Conservation (phyloP, 371 early-diverging fungal genomes). For the Chytridiales sp. region DNA sequence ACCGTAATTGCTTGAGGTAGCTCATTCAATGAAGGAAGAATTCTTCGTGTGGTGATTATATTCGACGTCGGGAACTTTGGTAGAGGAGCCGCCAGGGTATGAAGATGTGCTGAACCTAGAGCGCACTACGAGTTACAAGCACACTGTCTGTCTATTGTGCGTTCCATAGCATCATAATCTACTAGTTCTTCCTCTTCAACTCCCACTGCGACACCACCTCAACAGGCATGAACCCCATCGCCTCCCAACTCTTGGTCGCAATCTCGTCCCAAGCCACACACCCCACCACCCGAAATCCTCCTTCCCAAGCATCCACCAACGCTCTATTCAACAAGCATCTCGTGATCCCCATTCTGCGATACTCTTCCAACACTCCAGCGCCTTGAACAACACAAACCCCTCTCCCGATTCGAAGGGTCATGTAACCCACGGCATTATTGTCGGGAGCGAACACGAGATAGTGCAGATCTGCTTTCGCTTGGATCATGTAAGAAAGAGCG, state of each 20-base stretch:
- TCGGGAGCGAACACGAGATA: neutral
- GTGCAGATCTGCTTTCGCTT: neutral
- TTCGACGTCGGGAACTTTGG: too few relatives aligned
- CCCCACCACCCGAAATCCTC: neutral
- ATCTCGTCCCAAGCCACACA: neutral
- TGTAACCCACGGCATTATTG: constrained; percentile 2
- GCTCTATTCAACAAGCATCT: neutral
- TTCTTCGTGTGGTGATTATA: too few relatives aligned
- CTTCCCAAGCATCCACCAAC: neutral
- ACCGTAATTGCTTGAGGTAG: too few relatives aligned
- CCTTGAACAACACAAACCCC: constrained; percentile 8
- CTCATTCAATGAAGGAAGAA: too few relatives aligned
- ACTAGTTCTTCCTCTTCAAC: too few relatives aligned
- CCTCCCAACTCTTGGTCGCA: constrained; percentile 4
- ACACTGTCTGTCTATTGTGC: too few relatives aligned
- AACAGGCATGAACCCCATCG: constrained; percentile 6
- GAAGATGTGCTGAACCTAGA: too few relatives aligned
- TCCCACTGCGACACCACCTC: too few relatives aligned
- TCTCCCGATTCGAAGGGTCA: constrained; percentile 3
- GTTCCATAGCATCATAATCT: too few relatives aligned
- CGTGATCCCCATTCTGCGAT: constrained; percentile 12
- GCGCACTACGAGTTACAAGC: too few relatives aligned
- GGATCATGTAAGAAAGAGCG: neutral
- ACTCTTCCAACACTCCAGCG: constrained; percentile 6
- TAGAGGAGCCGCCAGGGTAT: too few relatives aligned